Conservation (phyloP, 371 early-diverging fungal species). For the Parasitella parasitica region DNA sequence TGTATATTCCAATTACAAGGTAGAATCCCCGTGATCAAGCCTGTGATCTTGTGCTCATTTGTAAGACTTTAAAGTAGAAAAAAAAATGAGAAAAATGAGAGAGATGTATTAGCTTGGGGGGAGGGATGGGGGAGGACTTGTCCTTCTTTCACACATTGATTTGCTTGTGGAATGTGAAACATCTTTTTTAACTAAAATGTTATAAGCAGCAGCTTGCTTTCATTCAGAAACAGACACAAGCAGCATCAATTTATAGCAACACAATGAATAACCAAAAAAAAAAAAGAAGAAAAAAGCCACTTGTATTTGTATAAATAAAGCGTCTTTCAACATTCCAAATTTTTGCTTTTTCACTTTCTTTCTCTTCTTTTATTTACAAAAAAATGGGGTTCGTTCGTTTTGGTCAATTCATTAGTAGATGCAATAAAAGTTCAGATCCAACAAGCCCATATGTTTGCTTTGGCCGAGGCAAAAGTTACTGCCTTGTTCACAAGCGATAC, state of each 20-base stretch:
- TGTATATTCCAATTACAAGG: background rate
- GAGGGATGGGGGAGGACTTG: slow-evolving; percentile 2
- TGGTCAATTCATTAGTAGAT: slow-evolving; percentile 11
- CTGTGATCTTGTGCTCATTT: slow-evolving; percentile 19
- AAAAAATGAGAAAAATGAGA: background rate
- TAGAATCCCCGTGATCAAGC: slow-evolving; percentile 19
- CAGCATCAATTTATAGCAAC: background rate
- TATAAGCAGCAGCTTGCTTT: slow-evolving; percentile 6
- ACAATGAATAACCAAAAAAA: background rate
- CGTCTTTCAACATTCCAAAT: background rate
- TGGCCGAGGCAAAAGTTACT: slow-evolving; percentile 43
- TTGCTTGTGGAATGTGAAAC: slow-evolving; percentile 22
- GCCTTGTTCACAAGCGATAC: slow-evolving; percentile 41
- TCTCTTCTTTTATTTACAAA: slow-evolving; percentile 3
- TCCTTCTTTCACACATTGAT: slow-evolving; percentile 23
- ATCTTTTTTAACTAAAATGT: slow-evolving; percentile 5
- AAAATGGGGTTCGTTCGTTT: slow-evolving; percentile 13
- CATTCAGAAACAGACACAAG: background rate
- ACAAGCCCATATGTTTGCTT: slow-evolving; percentile 12
- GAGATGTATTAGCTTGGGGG: too few species aligned
- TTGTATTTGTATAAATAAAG: slow-evolving; percentile 8
- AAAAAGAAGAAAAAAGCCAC: slow-evolving; percentile 6
- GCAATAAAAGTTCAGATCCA: slow-evolving; percentile 1
- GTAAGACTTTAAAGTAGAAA: background rate
- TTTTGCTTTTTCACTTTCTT: background rate